phyloP scores from a whole-genome alignment of 176 grass and related monocot genomes.

The Zoysia japonica region DNA sequence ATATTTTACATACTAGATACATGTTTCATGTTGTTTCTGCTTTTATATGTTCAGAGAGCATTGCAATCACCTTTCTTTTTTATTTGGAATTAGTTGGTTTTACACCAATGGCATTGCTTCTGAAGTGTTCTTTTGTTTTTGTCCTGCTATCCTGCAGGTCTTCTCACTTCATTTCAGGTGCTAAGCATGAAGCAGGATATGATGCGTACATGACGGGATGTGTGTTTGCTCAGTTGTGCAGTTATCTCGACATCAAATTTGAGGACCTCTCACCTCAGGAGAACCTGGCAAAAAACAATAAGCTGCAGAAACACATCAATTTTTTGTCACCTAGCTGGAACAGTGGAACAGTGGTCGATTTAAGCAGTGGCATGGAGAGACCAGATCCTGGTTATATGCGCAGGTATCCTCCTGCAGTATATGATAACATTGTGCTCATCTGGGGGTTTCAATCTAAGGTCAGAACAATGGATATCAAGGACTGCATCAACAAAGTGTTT shows the following conservation, averaged over 20 bases:
- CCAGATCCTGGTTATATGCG: slow-evolving; percentile 60
- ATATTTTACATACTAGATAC: slow-evolving; percentile 19
- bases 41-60: slow-evolving; percentile 24
- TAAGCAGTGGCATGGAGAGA: slow-evolving; percentile 71
- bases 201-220: slow-evolving; percentile 99
- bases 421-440: slow-evolving; percentile 67
- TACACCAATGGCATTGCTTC: slow-evolving; percentile 17
- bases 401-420: slow-evolving; percentile 49
- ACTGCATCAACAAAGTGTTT: slow-evolving; percentile 73
- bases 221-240: slow-evolving; percentile 74
- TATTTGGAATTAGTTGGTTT: slow-evolving; percentile 4
- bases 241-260: slow-evolving; percentile 71
- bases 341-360: slow-evolving; percentile 81
- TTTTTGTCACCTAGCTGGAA: slow-evolving; percentile 69
- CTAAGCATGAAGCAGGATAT: slow-evolving; percentile 92
- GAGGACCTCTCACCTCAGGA: slow-evolving; percentile 47
- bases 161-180: slow-evolving; percentile 82
- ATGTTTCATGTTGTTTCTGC: slow-evolving; percentile 3
- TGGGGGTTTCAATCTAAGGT: slow-evolving; percentile 77
- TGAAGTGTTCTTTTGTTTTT: slow-evolving; percentile 37
- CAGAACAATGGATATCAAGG: slow-evolving; percentile 72
- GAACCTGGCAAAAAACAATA: slow-evolving; percentile 56
- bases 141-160: slow-evolving; percentile 53
- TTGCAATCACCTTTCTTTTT: background rate
- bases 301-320: slow-evolving; percentile 67